phyloP scores from a whole-genome alignment of 345 rosid species.

The Hirschfeldia incana region DNA sequence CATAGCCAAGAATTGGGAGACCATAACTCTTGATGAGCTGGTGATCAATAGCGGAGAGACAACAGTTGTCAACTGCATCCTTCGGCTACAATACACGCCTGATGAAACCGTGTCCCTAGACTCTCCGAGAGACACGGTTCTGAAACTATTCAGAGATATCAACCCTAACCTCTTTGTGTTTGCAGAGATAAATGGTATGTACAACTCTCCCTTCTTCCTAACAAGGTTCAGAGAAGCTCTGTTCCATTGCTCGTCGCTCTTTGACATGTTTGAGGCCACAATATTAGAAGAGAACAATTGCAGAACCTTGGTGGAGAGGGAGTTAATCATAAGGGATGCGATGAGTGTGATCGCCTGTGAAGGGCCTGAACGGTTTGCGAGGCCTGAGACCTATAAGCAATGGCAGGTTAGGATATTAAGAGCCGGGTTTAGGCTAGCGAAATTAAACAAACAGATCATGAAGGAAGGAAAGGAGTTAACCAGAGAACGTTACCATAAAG shows the following conservation, averaged over 20 bases:
- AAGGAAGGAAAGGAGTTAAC: conserved; percentile 46
- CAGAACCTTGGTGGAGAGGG: conserved; percentile 62
- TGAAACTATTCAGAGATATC: conserved; percentile 57
- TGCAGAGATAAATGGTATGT: conserved; percentile 57
- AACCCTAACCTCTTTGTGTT: conserved; percentile 66
- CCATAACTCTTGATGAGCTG: conserved; percentile 61
- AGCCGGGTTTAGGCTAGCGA: conserved; percentile 64
- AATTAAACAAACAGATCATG: conserved; percentile 51
- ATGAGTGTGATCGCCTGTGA: conserved; percentile 76
- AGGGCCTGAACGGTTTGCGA: conserved; percentile 64
- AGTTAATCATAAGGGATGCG: conserved; percentile 52
- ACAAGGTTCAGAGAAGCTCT: conserved; percentile 71
- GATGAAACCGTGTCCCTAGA: conserved; percentile 58
- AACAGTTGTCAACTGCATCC: conserved; percentile 60
- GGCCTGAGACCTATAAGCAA: conserved; percentile 79
- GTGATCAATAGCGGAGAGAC: conserved; percentile 54
- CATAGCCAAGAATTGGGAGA: conserved; percentile 79
- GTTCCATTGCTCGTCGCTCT: conserved; percentile 64
- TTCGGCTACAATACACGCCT: conserved; percentile 55
- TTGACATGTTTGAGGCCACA: conserved; percentile 62
- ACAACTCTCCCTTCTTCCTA: conserved; percentile 67
- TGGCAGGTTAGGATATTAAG: conserved; percentile 59
- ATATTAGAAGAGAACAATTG: conserved; percentile 43
- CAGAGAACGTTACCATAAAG: conserved; percentile 52
- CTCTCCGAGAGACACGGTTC: conserved; percentile 65